Conservation (phyloP, 345 rosid species). For the Dipteronia sinensis region DNA sequence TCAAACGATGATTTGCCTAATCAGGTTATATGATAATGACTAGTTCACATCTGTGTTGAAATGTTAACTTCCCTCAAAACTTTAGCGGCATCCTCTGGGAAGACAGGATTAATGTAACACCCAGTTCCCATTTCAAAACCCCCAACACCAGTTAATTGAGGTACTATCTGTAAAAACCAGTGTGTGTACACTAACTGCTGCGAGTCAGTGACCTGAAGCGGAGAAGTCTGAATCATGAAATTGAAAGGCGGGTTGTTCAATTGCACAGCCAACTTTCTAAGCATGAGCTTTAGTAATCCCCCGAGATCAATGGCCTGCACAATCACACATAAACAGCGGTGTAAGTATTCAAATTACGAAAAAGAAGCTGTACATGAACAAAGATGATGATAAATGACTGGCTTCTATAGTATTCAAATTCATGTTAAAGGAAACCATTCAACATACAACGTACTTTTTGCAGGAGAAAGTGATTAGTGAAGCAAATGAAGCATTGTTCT, state of each 20-base stretch:
- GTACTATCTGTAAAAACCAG: constrained; percentile 80
- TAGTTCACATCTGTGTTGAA: constrained; percentile 7
- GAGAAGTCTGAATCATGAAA: constrained; percentile 89
- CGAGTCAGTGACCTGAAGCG: constrained; percentile 40
- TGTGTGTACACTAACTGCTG: constrained; percentile 56
- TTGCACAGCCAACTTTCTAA: constrained; percentile 58
- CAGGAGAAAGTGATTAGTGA: background rate
- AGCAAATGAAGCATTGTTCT: background rate
- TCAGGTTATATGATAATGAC: background rate
- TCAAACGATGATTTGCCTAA: background rate
- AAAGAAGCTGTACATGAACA: background rate
- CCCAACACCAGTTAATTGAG: constrained; percentile 66
- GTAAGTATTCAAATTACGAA: constrained; percentile 2
- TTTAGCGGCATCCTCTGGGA: constrained; percentile 83
- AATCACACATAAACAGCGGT: background rate
- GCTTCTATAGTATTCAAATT: background rate
- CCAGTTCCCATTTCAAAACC: constrained; percentile 86
- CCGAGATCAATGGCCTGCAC: constrained; percentile 81
- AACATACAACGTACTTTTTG: too few species aligned
- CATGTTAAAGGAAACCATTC: background rate
- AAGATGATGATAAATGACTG: background rate
- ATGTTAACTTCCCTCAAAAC: constrained; percentile 64
- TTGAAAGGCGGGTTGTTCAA: constrained; percentile 76
- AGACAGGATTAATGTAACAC: constrained; percentile 88
- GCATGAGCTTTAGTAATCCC: constrained; percentile 67